phyloP scores from a whole-genome alignment of 2,329 filamentous ascomycete genomes.

The Sporothrix protearum region DNA sequence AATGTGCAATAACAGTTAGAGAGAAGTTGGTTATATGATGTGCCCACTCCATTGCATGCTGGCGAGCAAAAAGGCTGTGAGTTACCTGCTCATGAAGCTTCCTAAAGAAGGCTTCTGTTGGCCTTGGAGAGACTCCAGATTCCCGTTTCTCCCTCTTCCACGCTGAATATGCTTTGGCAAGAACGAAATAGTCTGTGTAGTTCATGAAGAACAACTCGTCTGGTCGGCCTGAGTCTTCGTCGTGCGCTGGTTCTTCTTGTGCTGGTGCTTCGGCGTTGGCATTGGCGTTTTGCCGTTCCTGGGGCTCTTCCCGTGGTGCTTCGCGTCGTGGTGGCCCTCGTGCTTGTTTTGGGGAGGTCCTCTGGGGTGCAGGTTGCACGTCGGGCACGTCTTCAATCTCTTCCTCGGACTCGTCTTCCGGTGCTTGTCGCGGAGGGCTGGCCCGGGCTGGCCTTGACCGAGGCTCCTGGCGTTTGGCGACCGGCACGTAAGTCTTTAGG shows the following conservation, averaged over 20 bases:
- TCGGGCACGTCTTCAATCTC: not conserved
- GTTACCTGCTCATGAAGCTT: not conserved
- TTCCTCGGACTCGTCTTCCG: not conserved
- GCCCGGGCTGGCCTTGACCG: not conserved
- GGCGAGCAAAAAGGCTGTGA: not conserved
- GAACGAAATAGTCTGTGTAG: not conserved
- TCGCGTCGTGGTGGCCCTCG: not conserved
- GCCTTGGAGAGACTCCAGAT: not conserved
- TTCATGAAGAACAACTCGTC: constrained; percentile 4
- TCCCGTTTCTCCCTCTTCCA: not conserved
- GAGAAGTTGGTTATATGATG: not conserved
- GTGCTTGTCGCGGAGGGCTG: not conserved
- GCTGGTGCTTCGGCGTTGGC: not conserved
- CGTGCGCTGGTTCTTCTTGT: not conserved
- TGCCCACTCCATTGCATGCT: not conserved
- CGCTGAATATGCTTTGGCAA: not conserved
- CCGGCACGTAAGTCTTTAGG: not conserved
- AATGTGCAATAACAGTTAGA: too few relatives aligned
- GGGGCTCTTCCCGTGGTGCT: not conserved
- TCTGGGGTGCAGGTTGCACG: not conserved
- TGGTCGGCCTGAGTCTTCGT: not conserved
- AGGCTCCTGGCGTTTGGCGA: not conserved
- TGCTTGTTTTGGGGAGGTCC: not conserved
- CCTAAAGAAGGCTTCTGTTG: not conserved
- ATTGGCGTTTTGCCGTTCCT: not conserved